Evolutionary conservation across 768 basidiomycete genomes (phyloP).

Genomic region (Lentinula boryana): DNA sequence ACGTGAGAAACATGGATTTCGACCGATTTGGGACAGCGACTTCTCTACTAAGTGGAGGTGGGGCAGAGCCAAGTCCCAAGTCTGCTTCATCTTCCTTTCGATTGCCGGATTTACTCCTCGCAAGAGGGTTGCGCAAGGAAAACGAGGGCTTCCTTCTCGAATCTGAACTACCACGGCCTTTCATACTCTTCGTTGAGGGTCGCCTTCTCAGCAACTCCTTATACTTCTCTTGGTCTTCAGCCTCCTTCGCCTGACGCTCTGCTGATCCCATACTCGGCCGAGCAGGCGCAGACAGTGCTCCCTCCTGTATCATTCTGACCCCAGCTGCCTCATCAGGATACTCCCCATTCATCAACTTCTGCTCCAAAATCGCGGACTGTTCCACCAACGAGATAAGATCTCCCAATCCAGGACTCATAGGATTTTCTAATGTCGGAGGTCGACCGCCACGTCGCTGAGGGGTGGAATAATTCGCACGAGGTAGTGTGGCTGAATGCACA

Average conservation of each 20-base stretch:
- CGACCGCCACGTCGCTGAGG: conserved; percentile 25
- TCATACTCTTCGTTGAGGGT: conserved; percentile 1
- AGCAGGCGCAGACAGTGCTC: neutral
- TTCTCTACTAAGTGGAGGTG: neutral
- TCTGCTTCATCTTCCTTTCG: conserved; percentile 1
- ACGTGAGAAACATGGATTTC: neutral
- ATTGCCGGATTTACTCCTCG: conserved; percentile 12
- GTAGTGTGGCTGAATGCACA: conserved; percentile 11
- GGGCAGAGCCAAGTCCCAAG: neutral
- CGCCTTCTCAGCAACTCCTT: neutral
- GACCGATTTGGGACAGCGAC: neutral
- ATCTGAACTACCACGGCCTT: neutral
- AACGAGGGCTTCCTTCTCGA: conserved; percentile 8
- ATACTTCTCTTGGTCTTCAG: neutral
- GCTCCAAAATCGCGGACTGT: conserved; percentile 54
- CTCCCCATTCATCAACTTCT: conserved; percentile 43
- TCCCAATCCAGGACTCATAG: conserved; percentile 39
- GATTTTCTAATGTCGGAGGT: conserved; percentile 20
- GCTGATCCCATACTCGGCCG: neutral
- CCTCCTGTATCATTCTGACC: conserved; percentile 9
- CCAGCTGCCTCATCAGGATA: conserved; percentile 27
- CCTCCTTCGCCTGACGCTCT: conserved; percentile 7
- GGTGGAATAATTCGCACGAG: conserved; percentile 15
- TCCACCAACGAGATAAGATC: conserved; percentile 52
- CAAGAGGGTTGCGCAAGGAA: conserved; percentile 11